Evolutionary conservation across 2,329 filamentous ascomycete genomes (phyloP).

Genomic region (Parascedosporium putredinis): DNA sequence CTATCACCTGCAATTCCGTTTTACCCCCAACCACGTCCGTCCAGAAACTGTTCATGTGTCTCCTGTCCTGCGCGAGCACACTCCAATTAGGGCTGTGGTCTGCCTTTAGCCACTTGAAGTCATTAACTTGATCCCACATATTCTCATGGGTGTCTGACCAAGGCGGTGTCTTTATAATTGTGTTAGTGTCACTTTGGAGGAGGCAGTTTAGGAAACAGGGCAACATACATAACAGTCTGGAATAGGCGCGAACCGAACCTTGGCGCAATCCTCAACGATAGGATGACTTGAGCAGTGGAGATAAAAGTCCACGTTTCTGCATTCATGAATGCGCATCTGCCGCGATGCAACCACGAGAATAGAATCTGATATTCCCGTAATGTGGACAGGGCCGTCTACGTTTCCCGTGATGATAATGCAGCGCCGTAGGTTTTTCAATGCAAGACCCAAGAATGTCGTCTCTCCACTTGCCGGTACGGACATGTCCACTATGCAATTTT

Average conservation of each 20-base stretch:
- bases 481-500: constrained; percentile 69
- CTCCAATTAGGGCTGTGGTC: constrained; percentile 85
- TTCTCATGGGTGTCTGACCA: constrained; percentile 33
- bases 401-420: constrained; percentile 70
- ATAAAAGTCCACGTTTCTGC: constrained; percentile 71
- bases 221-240: constrained; percentile 52
- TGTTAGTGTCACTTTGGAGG: neutral
- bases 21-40: constrained; percentile 51
- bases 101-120: constrained; percentile 93
- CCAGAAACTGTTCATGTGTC: constrained; percentile 57
- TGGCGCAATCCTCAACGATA: constrained; percentile 83
- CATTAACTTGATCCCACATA: constrained; percentile 83
- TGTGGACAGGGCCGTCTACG: constrained; percentile 70
- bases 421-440: constrained; percentile 56
- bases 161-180: neutral
- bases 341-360: constrained; percentile 69
- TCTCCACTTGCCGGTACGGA: constrained; percentile 48
- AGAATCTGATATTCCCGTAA: constrained; percentile 63
- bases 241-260: constrained; percentile 68
- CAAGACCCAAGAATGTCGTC: constrained; percentile 57
- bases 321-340: constrained; percentile 93
- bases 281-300: constrained; percentile 72
- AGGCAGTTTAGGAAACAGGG: constrained; percentile 25
- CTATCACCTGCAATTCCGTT: neutral
- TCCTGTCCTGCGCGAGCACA: constrained; percentile 49